Evolutionary conservation across 495 filamentous ascomycete genomes (phyloP), one percentile per base, ranked within the genome.

Genomic region (Parachaetomium inaequale): DNA sequence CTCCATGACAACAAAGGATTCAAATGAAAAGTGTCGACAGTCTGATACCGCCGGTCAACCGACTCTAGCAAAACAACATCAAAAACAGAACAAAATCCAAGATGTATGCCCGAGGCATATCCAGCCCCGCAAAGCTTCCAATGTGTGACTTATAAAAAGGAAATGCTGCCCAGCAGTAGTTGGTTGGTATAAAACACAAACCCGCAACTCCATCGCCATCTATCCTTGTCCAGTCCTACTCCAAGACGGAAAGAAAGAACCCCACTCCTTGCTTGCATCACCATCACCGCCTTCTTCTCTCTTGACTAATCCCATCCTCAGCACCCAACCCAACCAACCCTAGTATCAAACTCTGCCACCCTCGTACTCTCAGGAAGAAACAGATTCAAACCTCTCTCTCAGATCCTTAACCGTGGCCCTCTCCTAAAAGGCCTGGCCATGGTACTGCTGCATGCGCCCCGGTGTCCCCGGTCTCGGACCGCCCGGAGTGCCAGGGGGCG

Each of bases 341-440:
- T 7, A 2, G 23, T 26, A 43, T 11, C n/a, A 46, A 19, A 21
- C 2, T 19, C 21, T 36, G 14, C 53, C 46, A 14, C 56, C 36
- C 31, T 2, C 40, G 8, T n/a, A 40, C n/a, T 25, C 19, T 26
- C 12, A 28, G n/a, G n/a, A n/a, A n/a, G n/a, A 8, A 17, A 36
- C 51, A 52, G 4, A 17, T 32, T 68, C 68, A 43, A 68, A 68
- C 5, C 32, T 55, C 45, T 12, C 65, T 29, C n/a, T 65, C 51
- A 68, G 28, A 26, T 68, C 62, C 23, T 11, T 54, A 47, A 69
- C 69, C 43, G 21, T 59, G 61, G 55, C 62, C 29, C 49, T 55
- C 25, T 38, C 49, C 61, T 72, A 78, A 36, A 79, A 79, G 43
- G 72, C 75, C 29, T 79, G 75, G 23, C 75, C 75, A 17, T 80